Conservation (phyloP, 23 red algal genomes). For the Gracilaria caudata region DNA sequence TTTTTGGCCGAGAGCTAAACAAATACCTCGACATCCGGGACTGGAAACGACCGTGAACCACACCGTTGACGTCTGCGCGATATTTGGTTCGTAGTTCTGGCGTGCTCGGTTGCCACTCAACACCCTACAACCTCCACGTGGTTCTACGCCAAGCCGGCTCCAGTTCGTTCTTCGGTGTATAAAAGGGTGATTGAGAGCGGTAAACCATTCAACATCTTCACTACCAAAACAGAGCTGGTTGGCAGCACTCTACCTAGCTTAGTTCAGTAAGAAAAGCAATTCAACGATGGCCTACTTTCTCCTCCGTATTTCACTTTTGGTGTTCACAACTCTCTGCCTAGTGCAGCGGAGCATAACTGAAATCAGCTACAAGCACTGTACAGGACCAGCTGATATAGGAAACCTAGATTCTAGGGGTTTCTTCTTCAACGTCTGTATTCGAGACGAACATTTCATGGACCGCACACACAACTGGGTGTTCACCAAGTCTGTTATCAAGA, state of each 20-base stretch:
- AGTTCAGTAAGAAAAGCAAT: not conserved
- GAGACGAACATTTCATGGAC: constrained; percentile 9
- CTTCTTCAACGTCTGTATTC: constrained; percentile 39
- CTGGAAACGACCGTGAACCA: not conserved
- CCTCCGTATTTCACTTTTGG: not conserved
- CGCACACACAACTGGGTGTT: constrained; percentile 36
- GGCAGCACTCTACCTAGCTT: not conserved
- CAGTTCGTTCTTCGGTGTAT: not conserved
- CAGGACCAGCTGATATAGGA: constrained; percentile 34
- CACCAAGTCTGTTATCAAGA: constrained; percentile 31
- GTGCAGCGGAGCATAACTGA: not conserved
- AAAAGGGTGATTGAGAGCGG: not conserved
- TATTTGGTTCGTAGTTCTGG: not conserved
- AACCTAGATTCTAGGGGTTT: constrained; percentile 16
- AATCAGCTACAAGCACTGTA: constrained; percentile 29
- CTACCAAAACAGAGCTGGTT: not conserved
- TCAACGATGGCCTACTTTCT: not conserved
- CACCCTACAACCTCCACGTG: not conserved
- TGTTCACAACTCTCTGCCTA: not conserved
- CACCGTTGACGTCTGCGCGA: not conserved
- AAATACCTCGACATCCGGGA: no score
- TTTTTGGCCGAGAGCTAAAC: not conserved
- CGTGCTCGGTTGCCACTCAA: not conserved
- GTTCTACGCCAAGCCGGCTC: not conserved
- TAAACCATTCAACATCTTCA: not conserved